Evolutionary conservation across 805 yeast species (phyloP).

Genomic region (Metschnikowia lachancei): DNA sequence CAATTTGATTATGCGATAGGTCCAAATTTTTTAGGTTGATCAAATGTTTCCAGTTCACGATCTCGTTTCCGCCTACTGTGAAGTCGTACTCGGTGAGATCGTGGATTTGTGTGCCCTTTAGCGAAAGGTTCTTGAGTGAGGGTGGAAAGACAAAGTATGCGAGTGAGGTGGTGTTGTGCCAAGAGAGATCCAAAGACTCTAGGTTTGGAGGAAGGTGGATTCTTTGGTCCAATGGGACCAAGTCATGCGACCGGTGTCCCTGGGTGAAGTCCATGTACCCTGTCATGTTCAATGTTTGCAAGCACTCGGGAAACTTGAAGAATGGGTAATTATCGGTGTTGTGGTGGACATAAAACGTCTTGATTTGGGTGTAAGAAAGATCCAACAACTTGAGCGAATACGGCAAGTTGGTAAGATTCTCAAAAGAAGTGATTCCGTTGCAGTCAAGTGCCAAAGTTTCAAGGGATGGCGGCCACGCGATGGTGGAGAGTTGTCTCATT

Average conservation of each 20-base stretch:
- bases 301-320: constrained; percentile 30
- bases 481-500: constrained; percentile 17
- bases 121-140: constrained; percentile 22
- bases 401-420: constrained; percentile 22
- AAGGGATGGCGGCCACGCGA: constrained; percentile 27
- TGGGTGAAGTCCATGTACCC: background rate
- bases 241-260: background rate
- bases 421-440: constrained; percentile 24
- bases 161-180: constrained; percentile 24
- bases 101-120: constrained; percentile 26
- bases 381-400: constrained; percentile 24
- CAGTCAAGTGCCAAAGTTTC: constrained; percentile 24
- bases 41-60: constrained; percentile 27
- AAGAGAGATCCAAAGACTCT: constrained; percentile 23
- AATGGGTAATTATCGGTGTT: constrained; percentile 16
- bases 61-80: constrained; percentile 1
- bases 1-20: constrained; percentile 23
- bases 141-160: constrained; percentile 25
- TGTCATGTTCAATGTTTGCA: constrained; percentile 16
- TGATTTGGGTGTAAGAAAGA: constrained; percentile 24
- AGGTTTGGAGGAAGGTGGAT: constrained; percentile 25
- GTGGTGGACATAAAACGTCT: constrained; percentile 14
- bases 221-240: constrained; percentile 13
- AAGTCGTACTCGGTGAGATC: constrained; percentile 23
- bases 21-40: constrained; percentile 23